phyloP scores from a whole-genome alignment of 257 asterid species.

The Nicotiana otophora region DNA sequence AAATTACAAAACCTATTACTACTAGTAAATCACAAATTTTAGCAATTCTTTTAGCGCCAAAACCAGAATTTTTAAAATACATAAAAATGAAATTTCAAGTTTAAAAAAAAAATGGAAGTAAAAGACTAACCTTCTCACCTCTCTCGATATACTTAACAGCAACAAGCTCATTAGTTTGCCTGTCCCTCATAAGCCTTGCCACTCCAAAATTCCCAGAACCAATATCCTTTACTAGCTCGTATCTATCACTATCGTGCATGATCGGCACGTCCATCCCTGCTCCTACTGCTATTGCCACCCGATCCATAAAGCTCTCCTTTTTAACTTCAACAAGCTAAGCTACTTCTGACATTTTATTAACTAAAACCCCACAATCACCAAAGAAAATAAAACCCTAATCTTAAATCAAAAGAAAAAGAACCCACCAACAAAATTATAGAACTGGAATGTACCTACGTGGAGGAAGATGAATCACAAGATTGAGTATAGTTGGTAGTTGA shows the following conservation, averaged over 20 bases:
- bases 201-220: constrained; percentile 99
- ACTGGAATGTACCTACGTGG: constrained; percentile 33
- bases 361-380: constrained; percentile 1
- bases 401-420: not conserved
- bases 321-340: constrained; percentile 9
- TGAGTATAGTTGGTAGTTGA: constrained; percentile 28
- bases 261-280: constrained; percentile 92
- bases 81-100: not conserved
- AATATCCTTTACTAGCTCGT: constrained; percentile 81
- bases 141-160: constrained; percentile 99
- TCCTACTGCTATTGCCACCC: constrained; percentile 46
- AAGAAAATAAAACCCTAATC: not conserved
- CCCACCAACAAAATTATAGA: not conserved
- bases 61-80: not conserved
- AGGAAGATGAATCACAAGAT: constrained; percentile 27
- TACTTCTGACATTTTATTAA: not conserved
- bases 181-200: constrained; percentile 91
- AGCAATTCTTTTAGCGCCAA: not conserved
- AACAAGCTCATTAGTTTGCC: constrained; percentile 78
- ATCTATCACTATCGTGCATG: constrained; percentile 88
- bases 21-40: not conserved
- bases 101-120: not conserved
- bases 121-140: constrained; percentile 74
- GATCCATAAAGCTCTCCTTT: constrained; percentile 45
- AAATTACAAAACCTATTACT: not conserved